Percentiles rank a stretch among this genome's conserved stretches.
phyloP scores from a whole-genome alignment of 805 yeast species.

The Metschnikowia colocasiae region DNA sequence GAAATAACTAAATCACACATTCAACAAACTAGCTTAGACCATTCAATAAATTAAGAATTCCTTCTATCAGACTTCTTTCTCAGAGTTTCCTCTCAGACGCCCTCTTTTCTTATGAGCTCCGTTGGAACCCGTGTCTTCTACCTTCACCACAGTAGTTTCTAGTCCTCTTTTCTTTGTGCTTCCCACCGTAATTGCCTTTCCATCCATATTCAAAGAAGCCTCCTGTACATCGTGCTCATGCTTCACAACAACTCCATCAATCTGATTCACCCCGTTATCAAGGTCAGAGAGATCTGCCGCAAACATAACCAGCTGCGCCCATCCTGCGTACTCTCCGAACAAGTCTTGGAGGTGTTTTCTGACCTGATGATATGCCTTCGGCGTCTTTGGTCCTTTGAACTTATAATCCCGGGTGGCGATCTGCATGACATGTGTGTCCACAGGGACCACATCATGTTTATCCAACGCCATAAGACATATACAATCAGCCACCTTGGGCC shows the following conservation, averaged over 20 bases:
- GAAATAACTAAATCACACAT: constrained; percentile 22
- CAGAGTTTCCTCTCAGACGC: background rate
- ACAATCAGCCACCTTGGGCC: constrained; percentile 98
- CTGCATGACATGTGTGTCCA: constrained; percentile 92
- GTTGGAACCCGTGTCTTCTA: background rate
- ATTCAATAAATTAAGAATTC: too few relatives aligned
- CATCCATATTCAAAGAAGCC: background rate
- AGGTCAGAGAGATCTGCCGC: constrained; percentile 77
- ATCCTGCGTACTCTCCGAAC: constrained; percentile 94
- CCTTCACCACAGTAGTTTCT: constrained; percentile 4
- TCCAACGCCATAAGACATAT: constrained; percentile 88
- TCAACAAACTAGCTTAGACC: background rate
- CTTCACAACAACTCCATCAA: constrained; percentile 14
- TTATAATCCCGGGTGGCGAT: constrained; percentile 82
- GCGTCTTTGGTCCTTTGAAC: constrained; percentile 43
- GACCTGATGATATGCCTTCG: constrained; percentile 54
- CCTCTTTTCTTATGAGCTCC: background rate
- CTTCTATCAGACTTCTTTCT: too few relatives aligned
- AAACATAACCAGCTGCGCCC: constrained; percentile 96
- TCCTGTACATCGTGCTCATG: constrained; percentile 12
- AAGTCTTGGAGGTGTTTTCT: constrained; percentile 54
- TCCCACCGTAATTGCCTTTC: constrained; percentile 3
- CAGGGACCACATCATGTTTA: constrained; percentile 84
- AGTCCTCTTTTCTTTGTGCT: background rate
- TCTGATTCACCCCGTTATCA: constrained; percentile 58